Conservation (phyloP, 176 grass and related monocot species). For the Eleusine coracana region DNA sequence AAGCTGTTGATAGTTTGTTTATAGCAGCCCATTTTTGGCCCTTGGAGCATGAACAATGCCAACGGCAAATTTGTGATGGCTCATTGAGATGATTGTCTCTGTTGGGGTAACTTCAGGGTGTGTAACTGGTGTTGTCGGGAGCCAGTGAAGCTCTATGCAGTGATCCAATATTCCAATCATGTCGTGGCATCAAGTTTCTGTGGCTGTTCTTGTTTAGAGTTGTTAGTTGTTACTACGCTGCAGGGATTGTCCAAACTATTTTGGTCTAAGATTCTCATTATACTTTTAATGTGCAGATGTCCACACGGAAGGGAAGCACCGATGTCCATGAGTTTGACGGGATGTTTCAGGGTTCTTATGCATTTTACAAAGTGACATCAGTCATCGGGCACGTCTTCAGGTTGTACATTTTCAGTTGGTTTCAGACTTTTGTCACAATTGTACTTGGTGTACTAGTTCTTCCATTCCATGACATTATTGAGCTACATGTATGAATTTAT, state of each 20-base stretch:
- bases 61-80: slow-evolving; percentile 2
- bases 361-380: slow-evolving; percentile 83
- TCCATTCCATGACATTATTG: background rate
- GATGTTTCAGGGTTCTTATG: slow-evolving; percentile 60
- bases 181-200: background rate
- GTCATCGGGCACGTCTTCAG: slow-evolving; percentile 95
- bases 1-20: background rate
- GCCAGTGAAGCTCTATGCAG: background rate
- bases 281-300: slow-evolving; percentile 55
- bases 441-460: background rate
- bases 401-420: slow-evolving; percentile 35
- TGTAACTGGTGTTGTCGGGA: background rate
- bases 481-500: background rate
- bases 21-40: background rate
- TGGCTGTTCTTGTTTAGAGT: background rate
- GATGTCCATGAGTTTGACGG: slow-evolving; percentile 96
- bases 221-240: background rate
- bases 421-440: background rate
- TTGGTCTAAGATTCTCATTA: slow-evolving; percentile 13
- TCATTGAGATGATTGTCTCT: background rate
- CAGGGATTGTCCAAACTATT: background rate
- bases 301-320: slow-evolving; percentile 75
- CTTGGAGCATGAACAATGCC: background rate
- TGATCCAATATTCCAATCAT: background rate
- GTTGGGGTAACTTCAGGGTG: background rate